Percentiles rank a stretch among this genome's conserved stretches.
These are phyloP conservation scores for Termitomyces sp. DNA, from an alignment of 768 basidiomycete species.

Conservation along the genomic window DNA sequence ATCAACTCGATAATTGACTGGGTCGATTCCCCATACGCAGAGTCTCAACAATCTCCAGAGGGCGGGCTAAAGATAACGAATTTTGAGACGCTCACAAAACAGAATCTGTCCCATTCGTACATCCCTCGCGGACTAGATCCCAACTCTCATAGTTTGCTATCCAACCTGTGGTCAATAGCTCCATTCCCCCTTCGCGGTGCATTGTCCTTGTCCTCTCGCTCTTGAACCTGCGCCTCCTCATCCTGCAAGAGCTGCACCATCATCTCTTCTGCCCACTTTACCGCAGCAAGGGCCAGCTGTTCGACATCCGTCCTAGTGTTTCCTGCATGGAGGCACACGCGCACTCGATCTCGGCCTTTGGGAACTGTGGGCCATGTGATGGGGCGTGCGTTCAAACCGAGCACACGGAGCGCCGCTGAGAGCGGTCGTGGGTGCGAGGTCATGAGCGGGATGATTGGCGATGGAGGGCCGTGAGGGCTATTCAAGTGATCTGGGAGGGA, in stretches of 20 bases:
- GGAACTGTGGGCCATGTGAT: slow-evolving; percentile 91
- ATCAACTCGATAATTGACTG: no score
- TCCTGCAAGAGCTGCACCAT: slow-evolving; percentile 16
- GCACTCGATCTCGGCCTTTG: slow-evolving; percentile 76
- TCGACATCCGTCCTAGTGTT: slow-evolving; percentile 67
- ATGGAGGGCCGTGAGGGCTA: slow-evolving; percentile 25
- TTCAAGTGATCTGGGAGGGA: slow-evolving; percentile 34
- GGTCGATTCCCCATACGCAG: no score
- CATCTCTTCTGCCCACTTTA: slow-evolving; percentile 43
- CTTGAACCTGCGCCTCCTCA: background rate
- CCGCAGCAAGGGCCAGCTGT: slow-evolving; percentile 45
- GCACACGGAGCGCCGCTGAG: slow-evolving; percentile 55
- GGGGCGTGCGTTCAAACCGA: slow-evolving; percentile 64
- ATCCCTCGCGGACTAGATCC: background rate
- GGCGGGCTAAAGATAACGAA: background rate
- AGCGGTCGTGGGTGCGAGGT: slow-evolving; percentile 75
- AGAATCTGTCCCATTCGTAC: background rate
- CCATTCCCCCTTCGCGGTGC: background rate
- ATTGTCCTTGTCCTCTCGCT: background rate
- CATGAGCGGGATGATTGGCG: slow-evolving; percentile 85
- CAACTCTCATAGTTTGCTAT: slow-evolving; percentile 3
- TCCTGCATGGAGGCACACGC: slow-evolving; percentile 84
- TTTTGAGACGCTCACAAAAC: background rate
- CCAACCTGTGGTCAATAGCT: background rate
- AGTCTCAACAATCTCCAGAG: background rate